Conservation (phyloP, 2,329 filamentous ascomycete genomes). For the Aspergillus fischeri region DNA sequence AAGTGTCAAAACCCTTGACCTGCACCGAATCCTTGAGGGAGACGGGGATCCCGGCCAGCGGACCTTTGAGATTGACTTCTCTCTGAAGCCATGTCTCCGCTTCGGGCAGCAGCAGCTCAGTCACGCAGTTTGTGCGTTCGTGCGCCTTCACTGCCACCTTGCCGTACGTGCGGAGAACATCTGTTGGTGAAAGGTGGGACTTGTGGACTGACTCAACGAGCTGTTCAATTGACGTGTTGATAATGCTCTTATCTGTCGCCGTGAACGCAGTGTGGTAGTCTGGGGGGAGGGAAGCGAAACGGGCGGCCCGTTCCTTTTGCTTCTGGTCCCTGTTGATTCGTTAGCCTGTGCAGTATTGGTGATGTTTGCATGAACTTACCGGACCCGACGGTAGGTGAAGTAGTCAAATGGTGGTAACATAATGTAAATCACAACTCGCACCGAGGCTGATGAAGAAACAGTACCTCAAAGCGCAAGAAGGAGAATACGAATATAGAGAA, state of each 20-base stretch:
- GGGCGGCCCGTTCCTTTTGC: slow-evolving; percentile 67
- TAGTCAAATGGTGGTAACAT: slow-evolving; percentile 60
- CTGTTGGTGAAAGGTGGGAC: slow-evolving; percentile 60
- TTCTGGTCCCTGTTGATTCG: slow-evolving; percentile 63
- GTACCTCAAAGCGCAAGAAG: background rate
- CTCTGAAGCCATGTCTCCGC: slow-evolving; percentile 68
- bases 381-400: slow-evolving; percentile 66
- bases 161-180: slow-evolving; percentile 79
- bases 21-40: slow-evolving; percentile 75
- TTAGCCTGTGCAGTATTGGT: slow-evolving; percentile 4
- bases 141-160: slow-evolving; percentile 83
- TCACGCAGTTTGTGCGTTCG: slow-evolving; percentile 81
- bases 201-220: slow-evolving; percentile 75
- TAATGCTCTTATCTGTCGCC: slow-evolving; percentile 59
- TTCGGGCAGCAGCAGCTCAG: slow-evolving; percentile 75
- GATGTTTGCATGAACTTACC: slow-evolving; percentile 47
- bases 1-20: slow-evolving; percentile 77
- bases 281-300: slow-evolving; percentile 63
- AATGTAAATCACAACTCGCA: slow-evolving; percentile 4
- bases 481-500: background rate
- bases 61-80: slow-evolving; percentile 69
- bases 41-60: slow-evolving; percentile 80
- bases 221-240: slow-evolving; percentile 70
- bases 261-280: slow-evolving; percentile 65
- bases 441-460: background rate